phyloP scores from a whole-genome alignment of 129 eudicot species.

The Arctium lappa region DNA sequence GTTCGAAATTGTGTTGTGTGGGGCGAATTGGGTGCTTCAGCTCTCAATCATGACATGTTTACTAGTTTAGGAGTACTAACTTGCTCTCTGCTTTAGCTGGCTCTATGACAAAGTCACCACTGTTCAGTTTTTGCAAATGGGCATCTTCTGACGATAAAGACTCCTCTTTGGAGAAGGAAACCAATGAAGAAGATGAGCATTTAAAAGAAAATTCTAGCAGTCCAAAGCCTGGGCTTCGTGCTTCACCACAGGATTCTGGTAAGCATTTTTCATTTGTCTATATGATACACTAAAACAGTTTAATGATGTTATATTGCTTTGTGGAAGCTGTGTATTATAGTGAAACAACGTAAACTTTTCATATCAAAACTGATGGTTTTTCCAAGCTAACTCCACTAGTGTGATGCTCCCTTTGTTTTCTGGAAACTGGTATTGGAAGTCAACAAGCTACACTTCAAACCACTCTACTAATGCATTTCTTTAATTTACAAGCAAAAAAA shows the following conservation, averaged over 20 bases:
- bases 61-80: not conserved
- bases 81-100: conserved; percentile 31
- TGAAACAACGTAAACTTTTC: not conserved
- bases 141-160: conserved; percentile 38
- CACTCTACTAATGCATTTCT: too few relatives aligned
- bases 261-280: not conserved
- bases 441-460: not conserved
- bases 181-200: conserved; percentile 42
- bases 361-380: not conserved
- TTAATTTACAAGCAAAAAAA: not conserved
- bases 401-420: not conserved
- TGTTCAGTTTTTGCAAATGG: conserved; percentile 71
- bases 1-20: not conserved
- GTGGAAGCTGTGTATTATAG: not conserved
- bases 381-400: not conserved
- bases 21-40: not conserved
- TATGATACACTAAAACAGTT: not conserved
- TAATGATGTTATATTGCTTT: not conserved
- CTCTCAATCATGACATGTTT: not conserved
- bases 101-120: conserved; percentile 34
- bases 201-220: conserved; percentile 30
- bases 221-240: conserved; percentile 22
- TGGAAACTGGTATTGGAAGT: not conserved
- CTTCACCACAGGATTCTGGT: conserved; percentile 34
- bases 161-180: conserved; percentile 30